phyloP scores from a whole-genome alignment of 495 filamentous ascomycete genomes.

The Penicillium turbatum region DNA sequence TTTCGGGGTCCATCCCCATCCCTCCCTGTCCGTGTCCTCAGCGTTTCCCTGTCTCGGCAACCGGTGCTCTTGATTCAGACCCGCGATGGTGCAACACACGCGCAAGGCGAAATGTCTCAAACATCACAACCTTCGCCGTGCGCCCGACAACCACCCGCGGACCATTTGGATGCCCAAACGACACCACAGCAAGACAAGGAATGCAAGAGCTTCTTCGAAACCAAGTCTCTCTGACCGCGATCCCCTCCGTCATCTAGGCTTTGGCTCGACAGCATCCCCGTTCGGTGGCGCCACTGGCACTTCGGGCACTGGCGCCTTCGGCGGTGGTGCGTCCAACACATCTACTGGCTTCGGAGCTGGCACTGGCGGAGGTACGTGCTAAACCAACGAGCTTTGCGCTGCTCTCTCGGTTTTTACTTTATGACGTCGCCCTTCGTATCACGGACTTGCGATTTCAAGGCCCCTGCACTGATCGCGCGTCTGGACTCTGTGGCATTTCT shows the following conservation, averaged over 20 bases:
- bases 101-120: slow-evolving; percentile 14
- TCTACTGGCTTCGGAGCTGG: slow-evolving; percentile 54
- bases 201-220: slow-evolving; percentile 27
- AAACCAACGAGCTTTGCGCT: slow-evolving; percentile 31
- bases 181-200: slow-evolving; percentile 41
- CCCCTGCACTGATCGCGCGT: not conserved
- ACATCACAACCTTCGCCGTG: slow-evolving; percentile 15
- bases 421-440: not conserved
- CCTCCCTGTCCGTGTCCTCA: slow-evolving; percentile 21
- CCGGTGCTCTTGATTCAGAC: slow-evolving; percentile 37
- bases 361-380: slow-evolving; percentile 53
- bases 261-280: slow-evolving; percentile 44
- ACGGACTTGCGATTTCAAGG: not conserved
- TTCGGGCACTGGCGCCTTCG: slow-evolving; percentile 29
- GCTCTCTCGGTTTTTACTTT: slow-evolving; percentile 15
- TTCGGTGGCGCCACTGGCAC: not conserved
- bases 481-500: not conserved
- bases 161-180: slow-evolving; percentile 28
- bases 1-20: slow-evolving; percentile 14
- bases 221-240: slow-evolving; percentile 44
- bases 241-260: slow-evolving; percentile 50
- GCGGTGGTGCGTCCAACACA: slow-evolving; percentile 35
- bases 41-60: slow-evolving; percentile 18
- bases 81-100: slow-evolving; percentile 31
- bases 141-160: slow-evolving; percentile 21